Conservation (phyloP, 1,284 basidiomycete genomes). For the Ustilago esculenta region DNA sequence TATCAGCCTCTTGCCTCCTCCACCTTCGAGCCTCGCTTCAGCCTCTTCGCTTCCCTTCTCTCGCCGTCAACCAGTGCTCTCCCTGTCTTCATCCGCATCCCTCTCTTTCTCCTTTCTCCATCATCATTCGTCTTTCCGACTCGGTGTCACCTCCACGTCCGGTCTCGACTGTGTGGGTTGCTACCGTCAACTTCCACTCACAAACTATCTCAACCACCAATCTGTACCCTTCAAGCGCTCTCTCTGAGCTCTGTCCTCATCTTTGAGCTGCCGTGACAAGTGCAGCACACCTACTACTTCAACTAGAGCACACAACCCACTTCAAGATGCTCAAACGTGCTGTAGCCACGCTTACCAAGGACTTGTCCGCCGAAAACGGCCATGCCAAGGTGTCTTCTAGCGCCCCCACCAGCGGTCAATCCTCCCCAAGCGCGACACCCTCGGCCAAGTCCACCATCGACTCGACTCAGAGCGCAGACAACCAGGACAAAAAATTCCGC, state of each 20-base stretch:
- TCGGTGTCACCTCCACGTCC: conserved; percentile 40
- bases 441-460: conserved; percentile 31
- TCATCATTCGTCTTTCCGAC: background rate
- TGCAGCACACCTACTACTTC: background rate
- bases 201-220: background rate
- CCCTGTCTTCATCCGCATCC: background rate
- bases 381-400: conserved; percentile 10
- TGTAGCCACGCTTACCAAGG: conserved; percentile 29
- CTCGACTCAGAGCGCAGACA: conserved; percentile 15
- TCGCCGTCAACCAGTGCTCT: background rate
- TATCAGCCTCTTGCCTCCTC: conserved; percentile 5
- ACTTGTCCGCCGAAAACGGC: conserved; percentile 26
- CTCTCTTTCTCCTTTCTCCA: background rate
- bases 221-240: background rate
- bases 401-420: conserved; percentile 10
- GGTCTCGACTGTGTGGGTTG: conserved; percentile 52
- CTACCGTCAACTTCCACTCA: conserved; percentile 9
- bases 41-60: no score
- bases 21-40: no score
- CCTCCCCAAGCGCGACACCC: conserved; percentile 18
- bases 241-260: background rate
- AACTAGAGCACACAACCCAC: background rate
- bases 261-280: no score
- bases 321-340: conserved; percentile 41
- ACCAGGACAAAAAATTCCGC: conserved; percentile 39